Evolutionary conservation across 768 basidiomycete species (phyloP).

Genomic region (Epithele typhae): DNA sequence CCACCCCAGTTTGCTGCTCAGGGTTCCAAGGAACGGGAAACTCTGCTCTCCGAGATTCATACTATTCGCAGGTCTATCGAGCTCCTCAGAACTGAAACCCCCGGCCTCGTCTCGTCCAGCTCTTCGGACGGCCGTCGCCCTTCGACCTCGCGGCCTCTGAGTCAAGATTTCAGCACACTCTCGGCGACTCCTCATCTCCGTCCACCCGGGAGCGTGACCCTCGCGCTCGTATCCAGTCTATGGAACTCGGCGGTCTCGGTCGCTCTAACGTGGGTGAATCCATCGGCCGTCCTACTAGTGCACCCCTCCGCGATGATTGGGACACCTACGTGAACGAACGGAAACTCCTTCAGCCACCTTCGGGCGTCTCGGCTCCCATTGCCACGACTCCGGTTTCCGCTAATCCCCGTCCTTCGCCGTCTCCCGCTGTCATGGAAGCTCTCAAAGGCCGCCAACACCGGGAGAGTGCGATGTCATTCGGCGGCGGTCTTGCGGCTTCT

Average conservation of each 20-base stretch:
- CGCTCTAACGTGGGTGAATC: conserved; percentile 44
- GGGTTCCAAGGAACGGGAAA: conserved; percentile 64
- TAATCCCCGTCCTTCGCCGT: conserved; percentile 46
- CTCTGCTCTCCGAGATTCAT: conserved; percentile 72
- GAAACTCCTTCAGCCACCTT: conserved; percentile 79
- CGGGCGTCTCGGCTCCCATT: conserved; percentile 78
- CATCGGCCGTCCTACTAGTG: conserved; percentile 67
- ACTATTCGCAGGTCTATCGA: conserved; percentile 79
- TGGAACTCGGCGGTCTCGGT: conserved; percentile 51
- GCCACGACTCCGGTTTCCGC: conserved; percentile 45
- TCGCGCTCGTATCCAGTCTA: conserved; percentile 63
- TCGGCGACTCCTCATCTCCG: conserved; percentile 54
- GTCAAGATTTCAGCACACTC: conserved; percentile 57
- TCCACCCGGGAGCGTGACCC: conserved; percentile 65
- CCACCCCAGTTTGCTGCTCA: conserved; percentile 26
- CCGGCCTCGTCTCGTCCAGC: conserved; percentile 48
- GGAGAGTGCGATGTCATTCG: conserved; percentile 56
- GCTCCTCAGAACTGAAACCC: conserved; percentile 65
- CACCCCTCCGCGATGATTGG: conserved; percentile 77
- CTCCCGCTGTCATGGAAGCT: conserved; percentile 74
- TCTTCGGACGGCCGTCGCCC: conserved; percentile 51
- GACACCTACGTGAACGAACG: conserved; percentile 82
- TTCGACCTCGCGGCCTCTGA: conserved; percentile 65
- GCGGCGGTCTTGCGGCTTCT: not conserved
- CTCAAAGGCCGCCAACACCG: conserved; percentile 65